Conservation (phyloP, 495 filamentous ascomycete genomes). For the Penicillium paxilli region DNA sequence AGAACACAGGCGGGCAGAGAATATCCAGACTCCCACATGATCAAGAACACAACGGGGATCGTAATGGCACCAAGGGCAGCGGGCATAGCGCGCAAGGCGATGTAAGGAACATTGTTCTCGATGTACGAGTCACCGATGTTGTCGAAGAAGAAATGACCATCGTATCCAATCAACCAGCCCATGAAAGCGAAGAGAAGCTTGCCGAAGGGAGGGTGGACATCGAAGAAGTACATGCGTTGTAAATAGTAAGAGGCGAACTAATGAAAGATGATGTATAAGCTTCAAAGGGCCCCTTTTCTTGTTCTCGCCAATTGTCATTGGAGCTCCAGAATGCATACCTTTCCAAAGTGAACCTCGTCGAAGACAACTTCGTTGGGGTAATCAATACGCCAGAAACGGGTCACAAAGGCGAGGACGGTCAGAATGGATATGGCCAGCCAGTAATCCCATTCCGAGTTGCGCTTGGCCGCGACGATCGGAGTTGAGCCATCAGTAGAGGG, state of each 20-base stretch:
- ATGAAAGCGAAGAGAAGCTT: slow-evolving; percentile 73
- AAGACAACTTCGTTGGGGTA: slow-evolving; percentile 98
- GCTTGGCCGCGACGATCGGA: slow-evolving; percentile 24
- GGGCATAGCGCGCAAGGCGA: slow-evolving; percentile 92
- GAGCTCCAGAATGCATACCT: slow-evolving; percentile 58
- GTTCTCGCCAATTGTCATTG: background rate
- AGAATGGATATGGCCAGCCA: slow-evolving; percentile 76
- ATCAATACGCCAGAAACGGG: slow-evolving; percentile 90
- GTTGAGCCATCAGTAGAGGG: slow-evolving; percentile 30
- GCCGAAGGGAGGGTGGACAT: slow-evolving; percentile 97
- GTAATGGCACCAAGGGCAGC: slow-evolving; percentile 89
- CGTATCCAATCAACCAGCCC: slow-evolving; percentile 93
- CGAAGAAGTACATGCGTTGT: slow-evolving; percentile 98
- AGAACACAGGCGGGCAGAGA: slow-evolving; percentile 89
- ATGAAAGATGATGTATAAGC: slow-evolving; percentile 17
- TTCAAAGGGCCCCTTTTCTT: slow-evolving; percentile 7
- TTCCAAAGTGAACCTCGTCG: slow-evolving; percentile 99
- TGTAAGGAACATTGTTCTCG: slow-evolving; percentile 93
- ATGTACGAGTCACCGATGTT: slow-evolving; percentile 99
- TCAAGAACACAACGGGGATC: slow-evolving; percentile 90
- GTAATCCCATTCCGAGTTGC: slow-evolving; percentile 74
- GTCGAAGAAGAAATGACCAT: slow-evolving; percentile 96
- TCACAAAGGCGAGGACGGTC: slow-evolving; percentile 82
- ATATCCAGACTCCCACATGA: slow-evolving; percentile 99
- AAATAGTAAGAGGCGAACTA: slow-evolving; percentile 98